Percentiles rank a stretch among this genome's conserved stretches.
Conservation (phyloP, 345 rosid genomes). For the Pugionium cornutum region DNA sequence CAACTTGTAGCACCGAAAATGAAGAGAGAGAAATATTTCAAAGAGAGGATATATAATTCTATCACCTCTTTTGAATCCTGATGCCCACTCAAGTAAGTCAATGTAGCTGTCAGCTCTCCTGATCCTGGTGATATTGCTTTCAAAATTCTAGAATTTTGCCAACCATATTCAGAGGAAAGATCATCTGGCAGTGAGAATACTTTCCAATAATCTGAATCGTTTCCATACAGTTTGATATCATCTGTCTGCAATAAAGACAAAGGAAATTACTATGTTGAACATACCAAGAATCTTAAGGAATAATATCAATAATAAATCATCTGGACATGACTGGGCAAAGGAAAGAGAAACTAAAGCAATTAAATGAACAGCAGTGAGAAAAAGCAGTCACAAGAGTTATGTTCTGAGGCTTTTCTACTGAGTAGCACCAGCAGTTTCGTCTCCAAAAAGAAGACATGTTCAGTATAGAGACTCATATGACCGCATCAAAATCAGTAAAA, state of each 20-base stretch:
- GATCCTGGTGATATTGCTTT: constrained; percentile 64
- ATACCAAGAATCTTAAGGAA: constrained; percentile 37
- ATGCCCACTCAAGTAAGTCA: constrained; percentile 59
- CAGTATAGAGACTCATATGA: constrained; percentile 23
- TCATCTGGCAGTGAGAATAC: constrained; percentile 49
- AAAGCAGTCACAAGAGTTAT: neutral
- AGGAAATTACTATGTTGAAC: constrained; percentile 33
- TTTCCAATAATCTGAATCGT: constrained; percentile 59
- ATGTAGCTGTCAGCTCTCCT: constrained; percentile 72
- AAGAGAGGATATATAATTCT: constrained; percentile 20
- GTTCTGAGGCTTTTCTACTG: too few species aligned
- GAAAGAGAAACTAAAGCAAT: constrained; percentile 26
- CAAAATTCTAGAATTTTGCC: constrained; percentile 60
- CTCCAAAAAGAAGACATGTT: neutral
- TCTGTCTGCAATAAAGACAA: constrained; percentile 61
- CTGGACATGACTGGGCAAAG: constrained; percentile 10
- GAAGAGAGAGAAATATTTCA: constrained; percentile 7
- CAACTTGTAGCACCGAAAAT: constrained; percentile 7
- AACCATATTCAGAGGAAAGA: constrained; percentile 50
- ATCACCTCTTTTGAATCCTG: constrained; percentile 61
- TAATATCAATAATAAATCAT: constrained; percentile 25
- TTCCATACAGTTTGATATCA: constrained; percentile 63
- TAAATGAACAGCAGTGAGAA: constrained; percentile 18
- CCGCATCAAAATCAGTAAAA: constrained; percentile 1
- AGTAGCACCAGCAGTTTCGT: neutral